Evolutionary conservation across 495 filamentous ascomycete species (phyloP).

Genomic region (Melanomma pulvis-pyrius): DNA sequence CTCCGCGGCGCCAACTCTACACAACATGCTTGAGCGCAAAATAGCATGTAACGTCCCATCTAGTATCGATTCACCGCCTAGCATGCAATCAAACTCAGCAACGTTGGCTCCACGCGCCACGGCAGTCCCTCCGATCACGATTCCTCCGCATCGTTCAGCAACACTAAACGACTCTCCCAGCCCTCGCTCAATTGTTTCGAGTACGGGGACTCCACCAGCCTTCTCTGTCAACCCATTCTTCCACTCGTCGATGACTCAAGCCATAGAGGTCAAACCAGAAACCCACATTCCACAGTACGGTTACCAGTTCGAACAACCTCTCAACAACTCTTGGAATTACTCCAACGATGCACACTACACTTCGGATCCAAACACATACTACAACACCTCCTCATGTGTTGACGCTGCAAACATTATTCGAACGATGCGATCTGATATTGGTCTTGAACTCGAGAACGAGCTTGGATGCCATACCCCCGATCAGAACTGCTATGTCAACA

Average conservation of each 20-base stretch:
- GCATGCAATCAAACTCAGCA: not conserved
- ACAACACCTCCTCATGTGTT: conserved; percentile 41
- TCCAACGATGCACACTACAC: conserved; percentile 6
- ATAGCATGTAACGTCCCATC: conserved; percentile 26
- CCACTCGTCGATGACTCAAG: conserved; percentile 9
- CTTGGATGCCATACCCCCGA: conserved; percentile 47
- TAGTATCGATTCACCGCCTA: not conserved
- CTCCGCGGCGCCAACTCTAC: conserved; percentile 29
- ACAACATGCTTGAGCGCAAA: conserved; percentile 36
- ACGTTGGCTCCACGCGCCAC: not conserved
- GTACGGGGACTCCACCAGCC: conserved; percentile 24
- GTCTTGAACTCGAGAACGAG: conserved; percentile 46
- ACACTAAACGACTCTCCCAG: conserved; percentile 20
- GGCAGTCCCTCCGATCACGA: conserved; percentile 19
- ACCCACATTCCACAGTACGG: not conserved
- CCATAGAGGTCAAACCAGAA: conserved; percentile 17
- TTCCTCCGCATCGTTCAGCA: conserved; percentile 20
- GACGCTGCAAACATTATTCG: conserved; percentile 44
- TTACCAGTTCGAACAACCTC: conserved; percentile 30
- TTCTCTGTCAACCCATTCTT: conserved; percentile 13
- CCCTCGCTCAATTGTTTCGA: conserved; percentile 26
- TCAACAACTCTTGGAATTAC: conserved; percentile 24
- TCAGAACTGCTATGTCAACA: conserved; percentile 49
- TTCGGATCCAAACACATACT: conserved; percentile 9
- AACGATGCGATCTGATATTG: conserved; percentile 41